A percentile compares a stretch with the other conserved stretches of the same genome.
phyloP scores from a whole-genome alignment of 345 rosid species.

The Citrus trifoliata region DNA sequence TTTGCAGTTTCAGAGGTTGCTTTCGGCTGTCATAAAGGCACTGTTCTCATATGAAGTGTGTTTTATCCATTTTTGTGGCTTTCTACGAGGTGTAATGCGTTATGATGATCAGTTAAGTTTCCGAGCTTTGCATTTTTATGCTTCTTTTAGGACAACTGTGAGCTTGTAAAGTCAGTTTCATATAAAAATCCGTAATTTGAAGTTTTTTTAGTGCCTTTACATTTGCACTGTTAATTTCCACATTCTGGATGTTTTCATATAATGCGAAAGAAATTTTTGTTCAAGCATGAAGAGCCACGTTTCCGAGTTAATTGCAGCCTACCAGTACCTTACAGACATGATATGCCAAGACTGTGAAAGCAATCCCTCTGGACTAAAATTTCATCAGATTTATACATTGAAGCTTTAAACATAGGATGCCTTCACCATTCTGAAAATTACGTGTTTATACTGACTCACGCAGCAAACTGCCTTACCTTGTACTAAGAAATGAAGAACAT shows the following conservation, averaged over 20 bases:
- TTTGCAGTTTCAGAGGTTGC: constrained; percentile 26
- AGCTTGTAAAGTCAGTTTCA: constrained; percentile 17
- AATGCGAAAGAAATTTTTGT: no score
- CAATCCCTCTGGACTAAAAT: no score
- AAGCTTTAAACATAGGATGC: no score
- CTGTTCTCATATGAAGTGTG: constrained; percentile 31
- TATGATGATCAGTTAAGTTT: not conserved
- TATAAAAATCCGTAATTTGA: not conserved
- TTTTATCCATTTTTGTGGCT: constrained; percentile 19
- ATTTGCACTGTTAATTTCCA: not conserved
- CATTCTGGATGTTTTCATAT: no score
- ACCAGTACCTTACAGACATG: no score
- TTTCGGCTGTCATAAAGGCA: constrained; percentile 32
- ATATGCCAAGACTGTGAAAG: no score
- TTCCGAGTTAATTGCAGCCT: no score
- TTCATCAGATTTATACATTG: no score
- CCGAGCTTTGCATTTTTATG: constrained; percentile 1
- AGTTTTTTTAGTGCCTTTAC: not conserved
- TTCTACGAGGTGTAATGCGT: not conserved
- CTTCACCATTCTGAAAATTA: no score
- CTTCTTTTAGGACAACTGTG: not conserved
- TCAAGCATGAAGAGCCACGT: no score
- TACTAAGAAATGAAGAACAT: not conserved
- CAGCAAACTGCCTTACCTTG: not conserved
- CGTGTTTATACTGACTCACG: no score